phyloP scores from a whole-genome alignment of 306 rosid genomes.

The Delonix regia region DNA sequence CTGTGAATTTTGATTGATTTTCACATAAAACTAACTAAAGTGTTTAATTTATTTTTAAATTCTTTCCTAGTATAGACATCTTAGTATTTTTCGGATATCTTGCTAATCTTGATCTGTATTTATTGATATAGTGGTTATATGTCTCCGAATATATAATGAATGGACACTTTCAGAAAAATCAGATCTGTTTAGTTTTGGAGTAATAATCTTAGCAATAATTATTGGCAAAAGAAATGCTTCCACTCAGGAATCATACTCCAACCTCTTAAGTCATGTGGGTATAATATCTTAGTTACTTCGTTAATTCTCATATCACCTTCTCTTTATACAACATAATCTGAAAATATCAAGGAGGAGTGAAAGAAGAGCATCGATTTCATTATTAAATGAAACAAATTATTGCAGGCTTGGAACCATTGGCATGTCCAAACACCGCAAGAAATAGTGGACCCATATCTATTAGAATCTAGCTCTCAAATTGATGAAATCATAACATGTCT shows the following conservation, averaged over 20 bases:
- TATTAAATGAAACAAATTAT: background rate
- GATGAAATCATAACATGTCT: background rate
- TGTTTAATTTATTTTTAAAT: no score
- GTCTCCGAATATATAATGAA: background rate
- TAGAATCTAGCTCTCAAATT: background rate
- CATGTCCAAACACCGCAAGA: background rate
- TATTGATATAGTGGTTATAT: background rate
- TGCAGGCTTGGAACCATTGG: conserved; percentile 6
- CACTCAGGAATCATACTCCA: background rate
- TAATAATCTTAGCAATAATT: background rate
- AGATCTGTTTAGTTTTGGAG: background rate
- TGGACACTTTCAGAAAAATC: background rate
- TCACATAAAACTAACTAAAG: no score
- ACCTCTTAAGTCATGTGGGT: background rate
- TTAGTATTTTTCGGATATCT: no score
- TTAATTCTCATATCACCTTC: no score
- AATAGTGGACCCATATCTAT: background rate
- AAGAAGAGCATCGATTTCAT: no score
- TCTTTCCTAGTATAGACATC: no score
- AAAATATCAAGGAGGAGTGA: background rate
- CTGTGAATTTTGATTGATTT: no score
- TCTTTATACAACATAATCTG: background rate
- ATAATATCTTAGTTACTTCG: no score
- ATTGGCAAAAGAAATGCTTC: background rate
- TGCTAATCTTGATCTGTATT: background rate